A percentile compares a stretch with the other conserved stretches of the same genome.
Evolutionary conservation across 176 grass and related monocot species (phyloP).

Genomic region (Avena insularis): DNA sequence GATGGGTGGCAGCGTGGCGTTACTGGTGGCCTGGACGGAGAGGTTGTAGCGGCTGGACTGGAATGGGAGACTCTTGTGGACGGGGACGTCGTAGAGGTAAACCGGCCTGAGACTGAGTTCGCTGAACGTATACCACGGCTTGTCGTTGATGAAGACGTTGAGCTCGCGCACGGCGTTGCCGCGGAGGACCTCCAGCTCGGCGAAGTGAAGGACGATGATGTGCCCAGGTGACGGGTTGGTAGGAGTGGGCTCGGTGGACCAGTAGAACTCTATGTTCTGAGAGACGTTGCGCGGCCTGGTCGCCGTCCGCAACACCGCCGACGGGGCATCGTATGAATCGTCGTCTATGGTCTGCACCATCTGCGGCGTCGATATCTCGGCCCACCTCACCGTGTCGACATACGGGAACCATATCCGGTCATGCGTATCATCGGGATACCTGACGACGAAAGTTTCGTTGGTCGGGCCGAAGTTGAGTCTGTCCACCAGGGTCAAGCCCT

Average conservation of each 20-base stretch:
- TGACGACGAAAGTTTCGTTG: not conserved
- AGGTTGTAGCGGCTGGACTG: not conserved
- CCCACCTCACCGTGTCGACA: not conserved
- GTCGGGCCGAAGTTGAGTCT: slow-evolving; percentile 49
- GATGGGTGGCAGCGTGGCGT: slow-evolving; percentile 60
- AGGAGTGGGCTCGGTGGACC: no score
- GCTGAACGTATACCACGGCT: not conserved
- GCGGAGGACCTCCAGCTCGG: not conserved
- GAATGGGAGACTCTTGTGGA: not conserved
- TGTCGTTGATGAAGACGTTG: not conserved
- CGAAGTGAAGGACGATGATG: not conserved
- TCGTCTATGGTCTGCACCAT: not conserved
- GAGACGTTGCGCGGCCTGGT: not conserved
- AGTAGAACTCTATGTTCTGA: not conserved
- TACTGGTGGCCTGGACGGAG: slow-evolving; percentile 48
- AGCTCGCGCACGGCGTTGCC: not conserved
- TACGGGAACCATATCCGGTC: slow-evolving; percentile 36
- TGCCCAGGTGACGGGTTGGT: no score
- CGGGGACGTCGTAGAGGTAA: not conserved
- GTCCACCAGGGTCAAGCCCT: slow-evolving; percentile 17
- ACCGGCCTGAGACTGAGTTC: not conserved
- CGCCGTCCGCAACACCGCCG: slow-evolving; percentile 55
- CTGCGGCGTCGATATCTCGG: slow-evolving; percentile 34
- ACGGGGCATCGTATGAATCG: slow-evolving; percentile 5
- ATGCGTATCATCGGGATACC: slow-evolving; percentile 57